A percentile compares a stretch with the other conserved stretches of the same genome.
Evolutionary conservation across 1,284 basidiomycete genomes (phyloP).

Genomic region (Cryptococcus sp.): DNA sequence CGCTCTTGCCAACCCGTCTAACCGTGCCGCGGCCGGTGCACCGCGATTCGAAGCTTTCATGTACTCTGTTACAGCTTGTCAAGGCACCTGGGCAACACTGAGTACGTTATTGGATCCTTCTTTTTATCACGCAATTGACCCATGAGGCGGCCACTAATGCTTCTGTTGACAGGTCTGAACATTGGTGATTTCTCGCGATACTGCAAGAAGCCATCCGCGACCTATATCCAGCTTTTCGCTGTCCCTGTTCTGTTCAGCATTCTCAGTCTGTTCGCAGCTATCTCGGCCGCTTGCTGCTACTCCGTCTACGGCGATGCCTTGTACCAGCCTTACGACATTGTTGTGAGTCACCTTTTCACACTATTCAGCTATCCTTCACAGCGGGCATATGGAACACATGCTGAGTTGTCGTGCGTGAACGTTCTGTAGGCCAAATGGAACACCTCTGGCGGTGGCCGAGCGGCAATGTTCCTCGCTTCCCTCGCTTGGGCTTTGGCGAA

Average conservation of each 20-base stretch:
- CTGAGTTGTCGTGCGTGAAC: slow-evolving; percentile 29
- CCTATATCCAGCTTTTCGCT: slow-evolving; percentile 66
- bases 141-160: slow-evolving; percentile 5
- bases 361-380: not conserved
- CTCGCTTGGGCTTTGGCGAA: slow-evolving; percentile 68
- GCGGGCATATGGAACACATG: no score
- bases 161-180: slow-evolving; percentile 60
- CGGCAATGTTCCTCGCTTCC: slow-evolving; percentile 73
- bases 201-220: slow-evolving; percentile 41
- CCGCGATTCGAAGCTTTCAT: slow-evolving; percentile 43
- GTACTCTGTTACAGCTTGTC: slow-evolving; percentile 36
- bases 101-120: slow-evolving; percentile 12
- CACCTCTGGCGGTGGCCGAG: slow-evolving; percentile 59
- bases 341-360: slow-evolving; percentile 57
- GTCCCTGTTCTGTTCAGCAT: slow-evolving; percentile 70
- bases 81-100: slow-evolving; percentile 45
- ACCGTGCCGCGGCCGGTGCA: slow-evolving; percentile 30
- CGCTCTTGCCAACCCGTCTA: slow-evolving; percentile 49
- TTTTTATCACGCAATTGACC: not conserved
- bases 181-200: slow-evolving; percentile 64
- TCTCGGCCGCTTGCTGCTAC: slow-evolving; percentile 62
- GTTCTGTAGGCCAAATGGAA: slow-evolving; percentile 65
- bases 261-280: slow-evolving; percentile 61
- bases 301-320: slow-evolving; percentile 60
- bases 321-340: slow-evolving; percentile 46